Base-by-base conservation (phyloP, 1,284 basidiomycete species). In the Malassezia obtusa region DNA sequence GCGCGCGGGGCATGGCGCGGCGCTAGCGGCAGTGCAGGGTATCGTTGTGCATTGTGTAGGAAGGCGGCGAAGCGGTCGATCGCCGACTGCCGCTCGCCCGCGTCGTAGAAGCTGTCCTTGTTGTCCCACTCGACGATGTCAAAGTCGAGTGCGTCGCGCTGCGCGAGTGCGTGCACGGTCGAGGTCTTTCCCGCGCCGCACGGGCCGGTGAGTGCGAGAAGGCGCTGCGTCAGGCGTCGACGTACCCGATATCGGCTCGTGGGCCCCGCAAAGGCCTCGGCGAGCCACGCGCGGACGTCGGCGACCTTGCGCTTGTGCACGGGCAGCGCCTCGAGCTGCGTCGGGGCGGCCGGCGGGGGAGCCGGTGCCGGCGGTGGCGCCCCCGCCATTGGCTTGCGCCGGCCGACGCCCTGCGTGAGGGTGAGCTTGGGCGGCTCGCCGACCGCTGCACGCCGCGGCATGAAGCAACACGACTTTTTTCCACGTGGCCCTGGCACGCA, bases 181-280 rank as follows among this genome's bases (percentile, higher is more conserved):
- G 89, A 81, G 0, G 91, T 92, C 77, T 98, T 98, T 0, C 83
- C 92, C 0, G 84, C 82, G 0, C 92, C 94, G 8, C 90, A 84
- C 0, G 89, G 88, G 1, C 94, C 92, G 1, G 86, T 87, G 8
- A 98, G 76, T 0, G 83, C 82, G 2, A 96, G 80, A 21, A 98
- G 81, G 33, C 87, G 80, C 58, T 58, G 17, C 3, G 21, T 39
- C 10, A 28, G 21, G 6, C 21, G 10, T 8, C 14, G 9, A 50
- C 52, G 26, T 45, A 65, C 64, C 35, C 87, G 80, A 74, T 90
- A 89, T 66, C 85, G 88, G 37, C 78, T 78, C 37, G 87, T 65
- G 57, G 81, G 82, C 1, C 81, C 82, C 0, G 80, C 80, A 31
- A 90, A 80, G 0, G 91, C 86, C 67, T 95, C 91, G 1, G 77